These are phyloP conservation scores for Colletotrichum sojae DNA, from an alignment of 2,329 filamentous ascomycete genomes.

Conservation along the genomic window DNA sequence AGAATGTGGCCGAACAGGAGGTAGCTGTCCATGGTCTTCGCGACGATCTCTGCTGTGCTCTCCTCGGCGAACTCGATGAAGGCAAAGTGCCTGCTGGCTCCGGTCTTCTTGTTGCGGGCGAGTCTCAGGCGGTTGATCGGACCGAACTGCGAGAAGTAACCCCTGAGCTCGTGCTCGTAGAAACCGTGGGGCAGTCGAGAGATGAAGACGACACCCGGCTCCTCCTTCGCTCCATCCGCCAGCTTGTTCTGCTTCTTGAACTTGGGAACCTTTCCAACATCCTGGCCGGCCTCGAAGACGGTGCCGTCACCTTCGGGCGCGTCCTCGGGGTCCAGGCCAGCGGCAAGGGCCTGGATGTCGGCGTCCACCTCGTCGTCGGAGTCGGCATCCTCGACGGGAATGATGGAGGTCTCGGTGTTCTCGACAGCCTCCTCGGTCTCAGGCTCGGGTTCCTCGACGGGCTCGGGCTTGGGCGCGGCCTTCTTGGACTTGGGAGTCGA, in stretches of 20 bases:
- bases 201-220: slow-evolving; percentile 88
- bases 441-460: slow-evolving; percentile 44
- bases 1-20: slow-evolving; percentile 94
- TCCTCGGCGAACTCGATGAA: slow-evolving; percentile 93
- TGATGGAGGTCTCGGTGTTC: slow-evolving; percentile 41
- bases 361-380: slow-evolving; percentile 59
- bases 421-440: slow-evolving; percentile 43
- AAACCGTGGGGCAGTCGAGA: slow-evolving; percentile 93
- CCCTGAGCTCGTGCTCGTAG: slow-evolving; percentile 95
- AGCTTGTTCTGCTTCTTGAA: slow-evolving; percentile 58
- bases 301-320: slow-evolving; percentile 51
- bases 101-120: slow-evolving; percentile 92
- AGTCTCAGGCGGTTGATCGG: slow-evolving; percentile 78
- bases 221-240: slow-evolving; percentile 56
- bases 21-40: slow-evolving; percentile 98
- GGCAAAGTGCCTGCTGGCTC: slow-evolving; percentile 91
- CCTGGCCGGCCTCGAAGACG: slow-evolving; percentile 63
- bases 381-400: slow-evolving; percentile 50
- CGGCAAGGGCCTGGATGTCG: slow-evolving; percentile 59
- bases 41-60: slow-evolving; percentile 85
- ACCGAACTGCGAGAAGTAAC: slow-evolving; percentile 96
- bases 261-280: slow-evolving; percentile 66
- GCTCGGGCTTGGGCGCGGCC: slow-evolving; percentile 51
- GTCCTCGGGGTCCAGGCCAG: slow-evolving; percentile 58
- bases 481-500: slow-evolving; percentile 64